Base-by-base conservation (phyloP, 441 rosid species). In the Arabidopsis hybrid region DNA sequence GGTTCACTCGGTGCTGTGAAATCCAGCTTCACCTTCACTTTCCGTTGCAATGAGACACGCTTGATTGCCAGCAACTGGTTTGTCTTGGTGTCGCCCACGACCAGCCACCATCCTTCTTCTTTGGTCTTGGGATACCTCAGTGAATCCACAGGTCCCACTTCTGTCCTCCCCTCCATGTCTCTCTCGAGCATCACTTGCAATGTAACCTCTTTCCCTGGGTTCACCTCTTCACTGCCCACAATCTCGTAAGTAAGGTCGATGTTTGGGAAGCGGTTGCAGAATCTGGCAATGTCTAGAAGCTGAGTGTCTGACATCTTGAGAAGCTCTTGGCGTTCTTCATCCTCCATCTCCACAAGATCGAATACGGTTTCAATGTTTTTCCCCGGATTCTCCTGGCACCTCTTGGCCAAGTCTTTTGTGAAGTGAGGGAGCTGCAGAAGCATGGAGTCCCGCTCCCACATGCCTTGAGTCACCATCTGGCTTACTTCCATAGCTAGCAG, bases 41-140 rank as follows among this genome's bases (percentile, higher is more conserved):
- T 93, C 84, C 96, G 82, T 72, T 85, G 97, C 69, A 95, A 87
- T 12, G 96, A 82, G 40, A 87, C 95, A 79, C 95, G 86, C 86
- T 95, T 91, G 79, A 88, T 92, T 36, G 96, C 96, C 50, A 92
- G 93, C 71, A 93, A 78, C 80, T 90, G 93, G 82, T 93, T 91
- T 51, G 83, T 89, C 83, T 85, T 87, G 11, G 89, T 85, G 76
- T 95, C 98, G 3, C 99, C 98, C 3, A 92, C 85, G 13, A 92
- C 97, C 5, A 92, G 95, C 97, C 99, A 93, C 98, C 98, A 95
- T 11, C 98, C 99, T 83, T 95, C 99, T 77, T 95, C 97, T 78
- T 93, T 93, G 57, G 90, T 82, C 82, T 87, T 91, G 2, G 96
- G 95, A 56, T 84, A 93, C 84, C 91, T 85, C 1, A 82, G 79